Evolutionary conservation across 140 eudicot genomes (phyloP).

Genomic region (Flaveria floridana): DNA sequence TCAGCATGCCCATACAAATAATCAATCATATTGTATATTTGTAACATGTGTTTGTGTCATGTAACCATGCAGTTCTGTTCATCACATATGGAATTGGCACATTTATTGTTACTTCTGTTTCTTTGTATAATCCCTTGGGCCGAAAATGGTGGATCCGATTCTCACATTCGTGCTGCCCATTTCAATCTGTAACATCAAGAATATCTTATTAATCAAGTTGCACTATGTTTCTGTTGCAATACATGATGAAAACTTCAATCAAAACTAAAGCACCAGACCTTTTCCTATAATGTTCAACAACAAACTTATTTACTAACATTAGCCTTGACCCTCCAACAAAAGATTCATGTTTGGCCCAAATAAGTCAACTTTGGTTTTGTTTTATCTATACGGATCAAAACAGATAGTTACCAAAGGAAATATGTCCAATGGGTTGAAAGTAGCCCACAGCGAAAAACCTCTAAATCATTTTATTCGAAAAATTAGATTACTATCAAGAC

Average conservation of each 20-base stretch:
- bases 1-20: not conserved
- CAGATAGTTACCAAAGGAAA: not conserved
- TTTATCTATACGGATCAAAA: not conserved
- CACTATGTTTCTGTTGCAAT: not conserved
- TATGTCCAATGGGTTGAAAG: not conserved
- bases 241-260: not conserved
- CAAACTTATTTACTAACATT: not conserved
- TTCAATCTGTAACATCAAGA: conserved; percentile 62
- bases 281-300: not conserved
- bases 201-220: conserved; percentile 12
- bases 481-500: not conserved
- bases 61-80: too few relatives aligned
- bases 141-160: conserved; percentile 94
- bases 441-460: not conserved
- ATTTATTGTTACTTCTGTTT: conserved; percentile 37
- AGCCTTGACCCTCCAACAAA: not conserved
- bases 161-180: conserved; percentile 96
- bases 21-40: conserved; percentile 3
- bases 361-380: not conserved
- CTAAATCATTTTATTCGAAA: conserved; percentile 2
- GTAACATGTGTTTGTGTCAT: not conserved
- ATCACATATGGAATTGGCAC: not conserved
- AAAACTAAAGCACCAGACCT: not conserved
- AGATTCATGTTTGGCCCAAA: not conserved
- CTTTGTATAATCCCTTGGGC: conserved; percentile 85